phyloP scores from a whole-genome alignment of 495 filamentous ascomycete genomes.

The Penicillium macrosclerotiorum region DNA sequence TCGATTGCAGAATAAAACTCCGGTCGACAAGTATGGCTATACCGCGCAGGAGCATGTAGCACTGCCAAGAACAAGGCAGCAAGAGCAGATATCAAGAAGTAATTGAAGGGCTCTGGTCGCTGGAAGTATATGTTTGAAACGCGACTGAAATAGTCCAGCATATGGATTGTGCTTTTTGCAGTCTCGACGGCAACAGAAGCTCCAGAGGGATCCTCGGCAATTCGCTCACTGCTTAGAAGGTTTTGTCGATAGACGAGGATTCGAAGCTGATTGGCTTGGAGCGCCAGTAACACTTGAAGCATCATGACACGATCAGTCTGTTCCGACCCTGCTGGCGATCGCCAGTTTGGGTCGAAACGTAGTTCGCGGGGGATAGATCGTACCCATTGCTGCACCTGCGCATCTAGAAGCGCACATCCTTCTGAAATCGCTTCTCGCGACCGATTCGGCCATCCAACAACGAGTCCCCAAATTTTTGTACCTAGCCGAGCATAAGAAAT shows the following conservation, averaged over 20 bases:
- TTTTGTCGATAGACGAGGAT: constrained; percentile 81
- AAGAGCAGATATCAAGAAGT: constrained; percentile 76
- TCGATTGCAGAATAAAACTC: constrained; percentile 84
- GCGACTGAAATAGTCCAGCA: constrained; percentile 67
- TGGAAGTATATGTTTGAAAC: constrained; percentile 71
- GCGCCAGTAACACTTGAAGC: constrained; percentile 55
- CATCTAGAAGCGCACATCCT: constrained; percentile 68
- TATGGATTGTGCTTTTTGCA: constrained; percentile 73
- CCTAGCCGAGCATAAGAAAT: constrained; percentile 70
- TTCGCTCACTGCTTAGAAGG: constrained; percentile 66
- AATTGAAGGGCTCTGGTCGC: constrained; percentile 78
- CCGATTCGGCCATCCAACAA: constrained; percentile 45
- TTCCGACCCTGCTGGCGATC: constrained; percentile 29
- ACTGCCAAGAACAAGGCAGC: constrained; percentile 78
- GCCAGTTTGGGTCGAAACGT: constrained; percentile 48
- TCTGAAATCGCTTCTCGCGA: constrained; percentile 50
- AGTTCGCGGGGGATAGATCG: constrained; percentile 53
- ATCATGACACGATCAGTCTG: constrained; percentile 30
- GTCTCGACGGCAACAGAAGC: constrained; percentile 69
- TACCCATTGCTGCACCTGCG: constrained; percentile 75
- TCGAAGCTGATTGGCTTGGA: constrained; percentile 77
- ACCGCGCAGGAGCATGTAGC: constrained; percentile 70
- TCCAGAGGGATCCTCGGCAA: constrained; percentile 60
- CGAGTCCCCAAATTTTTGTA: constrained; percentile 70
- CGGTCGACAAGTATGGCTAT: constrained; percentile 64